Evolutionary conservation across 2,329 filamentous ascomycete genomes (phyloP).

Genomic region (Dendryphion nanum): DNA sequence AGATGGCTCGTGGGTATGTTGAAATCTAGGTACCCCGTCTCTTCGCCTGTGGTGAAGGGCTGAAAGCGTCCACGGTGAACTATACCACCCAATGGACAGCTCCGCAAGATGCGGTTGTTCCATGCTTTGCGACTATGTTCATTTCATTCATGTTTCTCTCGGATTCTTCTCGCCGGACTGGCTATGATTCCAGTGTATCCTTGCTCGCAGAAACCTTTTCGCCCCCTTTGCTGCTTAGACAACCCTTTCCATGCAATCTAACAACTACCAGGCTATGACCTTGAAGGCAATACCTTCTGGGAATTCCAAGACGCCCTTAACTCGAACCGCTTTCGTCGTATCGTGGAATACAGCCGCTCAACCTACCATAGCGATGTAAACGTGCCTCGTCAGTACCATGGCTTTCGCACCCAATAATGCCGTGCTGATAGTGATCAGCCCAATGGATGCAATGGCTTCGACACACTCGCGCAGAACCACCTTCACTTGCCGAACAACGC

Average conservation of each 20-base stretch:
- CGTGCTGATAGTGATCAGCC: slow-evolving; percentile 38
- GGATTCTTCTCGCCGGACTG: too few relatives aligned
- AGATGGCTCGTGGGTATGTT: slow-evolving; percentile 57
- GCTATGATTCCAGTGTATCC: too few relatives aligned
- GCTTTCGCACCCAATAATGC: not conserved
- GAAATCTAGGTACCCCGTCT: too few relatives aligned
- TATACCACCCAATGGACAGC: too few relatives aligned
- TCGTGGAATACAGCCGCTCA: slow-evolving; percentile 54
- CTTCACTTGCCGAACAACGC: slow-evolving; percentile 58
- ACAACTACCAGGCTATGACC: slow-evolving; percentile 53
- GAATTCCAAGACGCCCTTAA: slow-evolving; percentile 62
- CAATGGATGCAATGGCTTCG: slow-evolving; percentile 70
- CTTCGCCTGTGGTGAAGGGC: too few relatives aligned
- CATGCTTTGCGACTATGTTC: too few relatives aligned
- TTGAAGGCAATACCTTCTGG: slow-evolving; percentile 66
- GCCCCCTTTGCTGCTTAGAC: too few relatives aligned
- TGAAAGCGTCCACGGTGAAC: too few relatives aligned
- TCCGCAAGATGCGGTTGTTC: too few relatives aligned
- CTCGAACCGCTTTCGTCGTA: slow-evolving; percentile 54
- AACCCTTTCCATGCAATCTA: slow-evolving; percentile 2
- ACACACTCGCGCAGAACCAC: slow-evolving; percentile 57
- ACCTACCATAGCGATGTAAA: slow-evolving; percentile 60
- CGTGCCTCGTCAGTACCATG: slow-evolving; percentile 50
- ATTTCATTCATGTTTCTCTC: too few relatives aligned
- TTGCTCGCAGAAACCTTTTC: not conserved